phyloP scores from a whole-genome alignment of 2,329 filamentous ascomycete genomes.

The Pseudocercospora musae region DNA sequence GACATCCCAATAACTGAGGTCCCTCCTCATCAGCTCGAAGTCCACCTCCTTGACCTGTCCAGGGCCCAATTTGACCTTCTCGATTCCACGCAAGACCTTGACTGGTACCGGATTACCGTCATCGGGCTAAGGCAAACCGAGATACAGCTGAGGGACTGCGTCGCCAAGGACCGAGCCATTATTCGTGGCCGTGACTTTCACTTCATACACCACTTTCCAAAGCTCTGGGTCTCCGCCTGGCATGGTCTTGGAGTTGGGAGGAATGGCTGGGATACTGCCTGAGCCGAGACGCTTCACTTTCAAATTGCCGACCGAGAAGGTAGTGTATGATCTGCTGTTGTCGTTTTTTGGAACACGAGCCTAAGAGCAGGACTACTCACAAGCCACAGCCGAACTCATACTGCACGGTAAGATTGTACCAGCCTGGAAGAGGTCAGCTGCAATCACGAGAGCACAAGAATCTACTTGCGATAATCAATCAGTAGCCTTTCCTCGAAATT shows the following conservation, averaged over 20 bases:
- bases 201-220: slow-evolving; percentile 54
- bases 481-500: slow-evolving; percentile 53
- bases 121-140: slow-evolving; percentile 44
- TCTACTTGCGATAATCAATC: slow-evolving; percentile 49
- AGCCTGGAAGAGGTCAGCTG: slow-evolving; percentile 18
- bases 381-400: slow-evolving; percentile 32
- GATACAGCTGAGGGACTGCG: slow-evolving; percentile 58
- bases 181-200: slow-evolving; percentile 57
- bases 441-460: background rate
- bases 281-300: slow-evolving; percentile 9
- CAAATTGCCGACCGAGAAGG: slow-evolving; percentile 22
- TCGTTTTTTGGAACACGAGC: background rate
- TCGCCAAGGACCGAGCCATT: slow-evolving; percentile 55
- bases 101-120: slow-evolving; percentile 46
- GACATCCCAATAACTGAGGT: slow-evolving; percentile 39
- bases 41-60: slow-evolving; percentile 22
- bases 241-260: slow-evolving; percentile 46
- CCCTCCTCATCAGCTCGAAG: slow-evolving; percentile 37
- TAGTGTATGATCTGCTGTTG: slow-evolving; percentile 32
- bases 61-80: slow-evolving; percentile 40
- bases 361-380: background rate
- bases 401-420: slow-evolving; percentile 37
- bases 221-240: slow-evolving; percentile 63
- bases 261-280: slow-evolving; percentile 50
- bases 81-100: slow-evolving; percentile 44